phyloP scores from a whole-genome alignment of 148 eudicot genomes.

The Camellia granthamiana region DNA sequence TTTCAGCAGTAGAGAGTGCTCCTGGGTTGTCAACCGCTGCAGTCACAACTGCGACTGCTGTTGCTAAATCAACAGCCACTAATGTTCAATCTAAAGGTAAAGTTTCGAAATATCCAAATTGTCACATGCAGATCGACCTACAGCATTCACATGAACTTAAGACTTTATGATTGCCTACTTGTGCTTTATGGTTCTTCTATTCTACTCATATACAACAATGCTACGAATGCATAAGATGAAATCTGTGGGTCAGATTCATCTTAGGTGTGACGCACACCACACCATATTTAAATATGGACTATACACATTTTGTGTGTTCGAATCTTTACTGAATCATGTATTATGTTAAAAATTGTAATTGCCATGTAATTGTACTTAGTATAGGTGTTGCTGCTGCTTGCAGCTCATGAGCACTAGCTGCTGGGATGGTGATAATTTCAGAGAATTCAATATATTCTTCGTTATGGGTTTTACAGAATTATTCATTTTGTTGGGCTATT shows the following conservation, averaged over 20 bases:
- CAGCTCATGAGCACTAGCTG: neutral
- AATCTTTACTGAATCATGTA: neutral
- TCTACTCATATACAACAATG: no score
- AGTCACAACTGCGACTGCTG: conserved; percentile 28
- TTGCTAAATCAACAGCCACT: conserved; percentile 33
- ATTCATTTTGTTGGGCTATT: neutral
- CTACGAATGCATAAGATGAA: no score
- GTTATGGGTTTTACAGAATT: neutral
- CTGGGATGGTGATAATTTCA: neutral
- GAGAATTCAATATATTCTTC: neutral
- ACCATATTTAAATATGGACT: no score
- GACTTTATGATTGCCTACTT: neutral
- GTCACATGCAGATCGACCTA: neutral
- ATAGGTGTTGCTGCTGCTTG: neutral
- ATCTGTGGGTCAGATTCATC: no score
- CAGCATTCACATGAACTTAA: conserved; percentile 6
- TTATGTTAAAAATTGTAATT: neutral
- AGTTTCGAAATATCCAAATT: neutral
- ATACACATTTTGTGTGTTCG: no score
- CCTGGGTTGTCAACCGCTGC: conserved; percentile 40
- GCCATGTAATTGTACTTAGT: neutral
- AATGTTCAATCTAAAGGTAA: conserved; percentile 74
- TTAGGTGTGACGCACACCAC: no score
- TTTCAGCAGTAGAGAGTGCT: conserved; percentile 32
- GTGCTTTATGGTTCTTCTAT: neutral